Evolutionary conservation across 306 rosid species (phyloP).

Genomic region (Cucumis melo): DNA sequence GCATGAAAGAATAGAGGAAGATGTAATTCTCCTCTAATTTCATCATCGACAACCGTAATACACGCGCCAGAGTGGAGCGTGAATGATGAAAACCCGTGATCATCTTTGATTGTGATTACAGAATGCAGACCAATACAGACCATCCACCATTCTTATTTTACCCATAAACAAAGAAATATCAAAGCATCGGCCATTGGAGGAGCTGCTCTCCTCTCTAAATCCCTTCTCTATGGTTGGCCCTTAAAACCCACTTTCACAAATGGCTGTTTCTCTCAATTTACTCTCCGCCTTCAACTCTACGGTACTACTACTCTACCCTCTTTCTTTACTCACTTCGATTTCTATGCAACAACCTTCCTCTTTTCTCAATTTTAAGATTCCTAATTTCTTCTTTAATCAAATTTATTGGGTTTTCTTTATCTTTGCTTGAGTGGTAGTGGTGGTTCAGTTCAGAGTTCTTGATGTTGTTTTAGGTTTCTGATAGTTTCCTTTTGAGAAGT

Average conservation of each 20-base stretch:
- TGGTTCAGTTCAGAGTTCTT: too few relatives aligned
- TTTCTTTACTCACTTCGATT: neutral
- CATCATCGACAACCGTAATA: too few relatives aligned
- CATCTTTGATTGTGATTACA: neutral
- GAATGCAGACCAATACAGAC: too few relatives aligned
- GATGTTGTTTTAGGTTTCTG: neutral
- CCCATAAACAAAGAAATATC: neutral
- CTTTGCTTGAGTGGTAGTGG: too few relatives aligned
- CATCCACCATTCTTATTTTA: neutral
- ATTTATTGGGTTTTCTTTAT: too few relatives aligned
- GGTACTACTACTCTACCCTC: conserved; percentile 18
- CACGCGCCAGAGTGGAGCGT: neutral
- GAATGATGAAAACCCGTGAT: neutral
- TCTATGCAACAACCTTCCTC: neutral
- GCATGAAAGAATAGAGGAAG: too few relatives aligned
- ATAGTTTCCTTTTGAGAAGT: neutral
- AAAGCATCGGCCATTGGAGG: neutral
- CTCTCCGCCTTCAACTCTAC: conserved; percentile 34
- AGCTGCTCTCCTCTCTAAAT: conserved; percentile 2
- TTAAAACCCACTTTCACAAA: conserved; percentile 11
- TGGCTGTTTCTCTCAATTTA: conserved; percentile 59
- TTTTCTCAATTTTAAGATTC: neutral
- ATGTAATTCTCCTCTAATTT: too few relatives aligned
- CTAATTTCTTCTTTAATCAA: too few relatives aligned
- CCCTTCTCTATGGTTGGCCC: conserved; percentile 37